Evolutionary conservation across 176 grass and related monocot species (phyloP).

Genomic region (Oryza nivara): DNA sequence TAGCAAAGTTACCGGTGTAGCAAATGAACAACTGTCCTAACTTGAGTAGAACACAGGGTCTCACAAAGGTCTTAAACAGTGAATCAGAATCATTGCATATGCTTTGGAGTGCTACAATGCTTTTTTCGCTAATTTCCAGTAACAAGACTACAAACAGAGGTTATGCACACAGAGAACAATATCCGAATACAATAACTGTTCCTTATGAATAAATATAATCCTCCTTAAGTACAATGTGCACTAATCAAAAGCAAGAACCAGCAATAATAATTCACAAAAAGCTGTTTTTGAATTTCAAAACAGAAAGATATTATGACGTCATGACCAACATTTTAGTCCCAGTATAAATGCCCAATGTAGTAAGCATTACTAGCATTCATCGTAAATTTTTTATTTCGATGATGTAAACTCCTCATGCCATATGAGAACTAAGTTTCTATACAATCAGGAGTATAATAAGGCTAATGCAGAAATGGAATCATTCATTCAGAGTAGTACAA

Average conservation of each 20-base stretch:
- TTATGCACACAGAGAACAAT: not conserved
- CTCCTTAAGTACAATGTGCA: not conserved
- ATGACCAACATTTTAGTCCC: not conserved
- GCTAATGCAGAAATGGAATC: not conserved
- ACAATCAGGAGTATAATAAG: not conserved
- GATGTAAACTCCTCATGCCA: not conserved
- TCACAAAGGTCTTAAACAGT: not conserved
- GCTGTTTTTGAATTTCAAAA: not conserved
- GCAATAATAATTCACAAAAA: not conserved
- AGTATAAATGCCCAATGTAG: not conserved
- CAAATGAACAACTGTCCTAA: conserved; percentile 1
- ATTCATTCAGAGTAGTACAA: not conserved
- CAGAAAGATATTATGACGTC: not conserved
- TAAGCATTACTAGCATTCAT: not conserved
- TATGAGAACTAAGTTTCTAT: not conserved
- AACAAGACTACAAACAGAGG: conserved; percentile 15
- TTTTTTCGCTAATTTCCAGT: not conserved
- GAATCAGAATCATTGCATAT: conserved; percentile 9
- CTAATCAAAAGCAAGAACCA: not conserved
- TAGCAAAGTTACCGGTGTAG: not conserved
- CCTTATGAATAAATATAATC: conserved; percentile 5
- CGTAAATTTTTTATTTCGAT: not conserved
- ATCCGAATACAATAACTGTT: conserved; percentile 8
- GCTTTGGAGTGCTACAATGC: not conserved
- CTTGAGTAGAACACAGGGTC: conserved; percentile 13